A percentile compares a stretch with the other conserved stretches of the same genome.
Evolutionary conservation across 164 flowering plant species (phyloP).

Genomic region (Magnolia sinica): DNA sequence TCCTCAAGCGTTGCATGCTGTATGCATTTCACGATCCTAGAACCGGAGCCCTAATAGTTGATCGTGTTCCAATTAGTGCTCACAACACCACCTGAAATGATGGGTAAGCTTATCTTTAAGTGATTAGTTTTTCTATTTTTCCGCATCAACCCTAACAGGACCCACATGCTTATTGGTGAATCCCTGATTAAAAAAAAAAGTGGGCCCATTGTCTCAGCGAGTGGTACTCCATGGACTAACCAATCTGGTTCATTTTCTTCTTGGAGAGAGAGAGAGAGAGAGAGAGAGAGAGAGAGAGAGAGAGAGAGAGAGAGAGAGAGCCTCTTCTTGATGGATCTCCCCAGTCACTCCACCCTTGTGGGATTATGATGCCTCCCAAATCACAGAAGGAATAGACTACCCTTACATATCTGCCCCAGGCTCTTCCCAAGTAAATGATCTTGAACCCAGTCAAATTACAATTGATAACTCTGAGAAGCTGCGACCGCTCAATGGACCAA

Average conservation of each 20-base stretch:
- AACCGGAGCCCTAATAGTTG: no score
- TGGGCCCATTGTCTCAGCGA: not conserved
- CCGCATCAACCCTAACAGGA: not conserved
- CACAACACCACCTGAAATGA: not conserved
- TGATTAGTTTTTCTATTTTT: no score
- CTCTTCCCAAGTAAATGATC: conserved; percentile 58
- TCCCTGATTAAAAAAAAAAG: not conserved
- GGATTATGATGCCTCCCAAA: conserved; percentile 46
- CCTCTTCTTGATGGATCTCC: conserved; percentile 37
- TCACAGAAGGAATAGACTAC: conserved; percentile 49
- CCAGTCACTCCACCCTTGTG: conserved; percentile 81
- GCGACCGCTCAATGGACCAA: conserved; percentile 49
- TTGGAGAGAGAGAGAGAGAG: no score
- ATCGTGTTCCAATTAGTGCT: no score
- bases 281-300: not conserved
- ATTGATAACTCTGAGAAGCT: conserved; percentile 71
- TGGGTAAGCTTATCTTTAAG: no score
- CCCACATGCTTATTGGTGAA: not conserved
- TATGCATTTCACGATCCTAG: no score
- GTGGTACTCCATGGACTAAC: no score
- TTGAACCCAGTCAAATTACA: conserved; percentile 70
- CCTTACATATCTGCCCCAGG: conserved; percentile 82
- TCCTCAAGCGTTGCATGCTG: no score
- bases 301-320: conserved; percentile 11
- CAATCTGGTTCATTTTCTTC: no score